These are phyloP conservation scores for Citrus australasica DNA, from an alignment of 345 rosid species.

Conservation along the genomic window DNA sequence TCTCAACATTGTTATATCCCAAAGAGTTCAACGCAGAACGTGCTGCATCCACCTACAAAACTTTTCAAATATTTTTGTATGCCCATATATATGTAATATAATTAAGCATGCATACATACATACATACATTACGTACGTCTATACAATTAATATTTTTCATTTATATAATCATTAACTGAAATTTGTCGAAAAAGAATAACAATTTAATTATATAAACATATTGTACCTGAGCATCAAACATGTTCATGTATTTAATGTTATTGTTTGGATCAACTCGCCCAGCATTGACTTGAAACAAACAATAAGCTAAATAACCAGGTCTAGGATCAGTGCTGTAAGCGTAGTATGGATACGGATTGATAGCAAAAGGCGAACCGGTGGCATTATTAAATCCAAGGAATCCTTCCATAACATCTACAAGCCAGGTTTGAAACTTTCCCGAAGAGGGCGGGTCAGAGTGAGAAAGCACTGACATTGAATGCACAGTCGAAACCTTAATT, in stretches of 20 bases:
- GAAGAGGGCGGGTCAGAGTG: conserved; percentile 79
- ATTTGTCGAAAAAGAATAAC: too few species aligned
- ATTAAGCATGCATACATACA: too few species aligned
- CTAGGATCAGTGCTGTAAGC: conserved; percentile 74
- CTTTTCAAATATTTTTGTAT: too few species aligned
- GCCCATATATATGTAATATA: too few species aligned
- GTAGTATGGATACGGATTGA: conserved; percentile 86
- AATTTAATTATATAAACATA: too few species aligned
- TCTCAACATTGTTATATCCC: conserved; percentile 77
- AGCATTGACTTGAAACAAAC: conserved; percentile 75
- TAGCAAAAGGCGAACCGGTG: conserved; percentile 71
- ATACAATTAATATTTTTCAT: too few species aligned
- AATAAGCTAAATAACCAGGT: conserved; percentile 73
- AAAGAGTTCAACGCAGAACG: conserved; percentile 57
- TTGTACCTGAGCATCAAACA: conserved; percentile 83
- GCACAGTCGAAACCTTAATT: conserved; percentile 79
- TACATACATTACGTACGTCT: too few species aligned
- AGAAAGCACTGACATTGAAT: conserved; percentile 63
- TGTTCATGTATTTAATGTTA: conserved; percentile 81
- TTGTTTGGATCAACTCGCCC: conserved; percentile 68
- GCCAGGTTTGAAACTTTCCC: conserved; percentile 49
- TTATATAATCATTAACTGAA: too few species aligned
- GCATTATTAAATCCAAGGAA: conserved; percentile 57
- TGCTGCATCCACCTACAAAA: conserved; percentile 59
- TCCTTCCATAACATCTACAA: conserved; percentile 57